Base-by-base conservation (phyloP, 2,329 filamentous ascomycete species). In the Knufia fluminis region DNA sequence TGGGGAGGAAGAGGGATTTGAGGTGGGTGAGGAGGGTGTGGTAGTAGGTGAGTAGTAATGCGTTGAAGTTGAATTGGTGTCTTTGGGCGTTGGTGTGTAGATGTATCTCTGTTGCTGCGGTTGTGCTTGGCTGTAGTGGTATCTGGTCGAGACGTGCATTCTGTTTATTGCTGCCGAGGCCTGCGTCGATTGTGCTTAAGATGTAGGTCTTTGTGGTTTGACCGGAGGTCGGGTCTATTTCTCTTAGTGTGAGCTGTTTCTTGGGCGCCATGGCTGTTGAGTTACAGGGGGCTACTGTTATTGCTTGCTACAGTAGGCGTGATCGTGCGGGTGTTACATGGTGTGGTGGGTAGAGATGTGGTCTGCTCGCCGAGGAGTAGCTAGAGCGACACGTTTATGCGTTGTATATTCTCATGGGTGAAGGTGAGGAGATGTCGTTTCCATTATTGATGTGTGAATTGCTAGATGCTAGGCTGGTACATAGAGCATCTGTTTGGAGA, bases 1-100 rank as follows among this genome's bases (percentile, higher is more conserved):
- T 82, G 0, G 90, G 90, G 1, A 95, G 74, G 62, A 95, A 94
- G 23, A 90, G 78, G 57, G 45, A 38, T 26, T 24, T 26, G 17
- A 48, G 45, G 23, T 48, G 40, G 22, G 22, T 14, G 9, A 39
- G 33, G n/a, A 40, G 14, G 23, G 14, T 20, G 3, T 36, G n/a
- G 8, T 24, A 14, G 22, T 43, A 43, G 10, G n/a, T 19, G 33
- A 14, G 9, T 14, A 36, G 33, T 14, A 36, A 14, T 7, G n/a
- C 26, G 12, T 6, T 6, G 6, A 28, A 12, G n/a, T 17, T 42
- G 17, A 42, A 7, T 4, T 20, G 14, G 8, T 42, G 8, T 9
- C 22, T 24, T n/a, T n/a, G n/a, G 12, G 19, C 39, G 4, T 10
- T 43, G 40, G 3, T 24, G 20, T 10, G 40, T 12, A 19, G 39